Percentiles rank a stretch among this genome's conserved stretches.
These are phyloP conservation scores for Priceomyces fermenticarens DNA, from an alignment of 805 yeast species.

Conservation along the genomic window DNA sequence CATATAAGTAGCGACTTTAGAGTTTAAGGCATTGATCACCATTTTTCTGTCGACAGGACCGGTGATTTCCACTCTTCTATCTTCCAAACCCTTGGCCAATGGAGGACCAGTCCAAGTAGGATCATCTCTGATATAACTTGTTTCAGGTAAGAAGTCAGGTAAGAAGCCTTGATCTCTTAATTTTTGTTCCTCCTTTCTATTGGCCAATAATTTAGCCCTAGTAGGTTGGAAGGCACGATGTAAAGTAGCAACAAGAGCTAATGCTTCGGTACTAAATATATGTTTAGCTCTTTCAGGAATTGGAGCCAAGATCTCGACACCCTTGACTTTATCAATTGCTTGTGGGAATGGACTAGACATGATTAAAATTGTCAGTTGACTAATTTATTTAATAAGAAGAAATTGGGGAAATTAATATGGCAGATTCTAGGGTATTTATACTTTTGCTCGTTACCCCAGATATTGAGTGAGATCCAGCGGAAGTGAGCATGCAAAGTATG, in stretches of 20 bases:
- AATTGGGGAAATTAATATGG: neutral
- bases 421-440: constrained; percentile 8
- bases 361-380: neutral
- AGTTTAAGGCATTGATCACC: constrained; percentile 79
- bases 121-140: constrained; percentile 66
- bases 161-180: constrained; percentile 59
- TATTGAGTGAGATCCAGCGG: constrained; percentile 12
- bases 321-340: constrained; percentile 41
- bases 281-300: constrained; percentile 48
- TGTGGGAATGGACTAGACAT: constrained; percentile 47
- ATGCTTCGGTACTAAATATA: constrained; percentile 58
- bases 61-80: constrained; percentile 78
- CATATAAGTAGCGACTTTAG: constrained; percentile 79
- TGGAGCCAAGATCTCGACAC: constrained; percentile 55
- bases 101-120: constrained; percentile 75
- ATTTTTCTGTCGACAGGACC: constrained; percentile 84
- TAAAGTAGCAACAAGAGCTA: constrained; percentile 66
- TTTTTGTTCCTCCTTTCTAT: constrained; percentile 60
- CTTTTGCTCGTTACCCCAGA: constrained; percentile 11
- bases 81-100: constrained; percentile 67
- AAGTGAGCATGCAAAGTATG: constrained; percentile 1
- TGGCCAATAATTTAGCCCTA: constrained; percentile 56
- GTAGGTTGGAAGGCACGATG: constrained; percentile 69
- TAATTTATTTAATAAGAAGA: neutral
- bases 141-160: constrained; percentile 66